Base-by-base conservation (phyloP, 805 yeast genomes). In the Candida tammaniensis region DNA sequence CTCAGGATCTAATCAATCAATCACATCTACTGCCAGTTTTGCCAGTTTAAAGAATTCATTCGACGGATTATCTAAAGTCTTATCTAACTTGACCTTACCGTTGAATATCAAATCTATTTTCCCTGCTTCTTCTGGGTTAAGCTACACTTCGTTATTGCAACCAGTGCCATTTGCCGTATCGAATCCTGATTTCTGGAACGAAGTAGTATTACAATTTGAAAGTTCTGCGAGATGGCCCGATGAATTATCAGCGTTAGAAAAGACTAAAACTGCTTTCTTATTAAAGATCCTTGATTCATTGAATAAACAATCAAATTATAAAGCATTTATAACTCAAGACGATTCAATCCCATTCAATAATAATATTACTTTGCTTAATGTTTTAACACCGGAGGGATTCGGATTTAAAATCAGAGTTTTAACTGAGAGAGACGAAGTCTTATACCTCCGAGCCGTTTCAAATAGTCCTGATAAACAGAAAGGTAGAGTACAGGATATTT, bases 141-240 rank as follows among this genome's bases (percentile, higher is more conserved):
- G 98, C 52, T 80, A 76, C 51, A 74, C 96, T 0, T 81, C 96
- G 1, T 47, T 83, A 4, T 68, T 81, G 36, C 80, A 78, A 43
- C 98, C 98, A 0, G 86, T 78, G 24, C 95, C 96, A 23, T 83
- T 76, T 66, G 87, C 91, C 6, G 68, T 71, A 19, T 70, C 85
- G 2, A 79, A 74, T 46, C 88, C 87, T 4, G 86, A 83, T 51
- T 85, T 83, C 52, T 78, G 86, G 68, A 86, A 83, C 48, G 89
- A 85, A 27, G 80, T 82, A 11, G 71, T 93, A 7, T 55, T 93
- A 23, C 95, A 89, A 58, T 86, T 93, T 57, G 98, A 93, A 61
- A 68, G 85, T 3, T 86, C 96, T 2, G 72, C 76, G n/a, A 79
- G 80, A 55, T 93, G 99, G 99, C 99, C 99, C 2, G 95, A 86